These are phyloP conservation scores for Cladophialophora psammophila DNA, from an alignment of 2,329 filamentous ascomycete genomes.

Conservation along the genomic window DNA sequence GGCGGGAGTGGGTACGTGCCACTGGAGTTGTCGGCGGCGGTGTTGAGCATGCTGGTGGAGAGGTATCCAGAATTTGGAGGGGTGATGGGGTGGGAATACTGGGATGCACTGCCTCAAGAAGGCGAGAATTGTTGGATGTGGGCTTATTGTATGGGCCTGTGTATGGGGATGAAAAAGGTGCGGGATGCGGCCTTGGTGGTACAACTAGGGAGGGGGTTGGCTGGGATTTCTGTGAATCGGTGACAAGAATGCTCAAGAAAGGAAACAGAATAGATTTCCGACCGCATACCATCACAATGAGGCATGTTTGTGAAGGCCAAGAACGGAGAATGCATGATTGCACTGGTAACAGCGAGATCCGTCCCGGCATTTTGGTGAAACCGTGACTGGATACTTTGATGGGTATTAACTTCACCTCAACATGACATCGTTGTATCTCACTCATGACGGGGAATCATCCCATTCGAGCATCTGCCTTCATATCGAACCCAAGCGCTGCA, in stretches of 20 bases:
- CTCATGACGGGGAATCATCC: too few species aligned
- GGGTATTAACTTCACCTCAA: too few species aligned
- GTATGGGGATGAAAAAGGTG: constrained; percentile 53
- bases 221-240: constrained; percentile 27
- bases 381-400: too few species aligned
- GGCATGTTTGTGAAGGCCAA: too few species aligned
- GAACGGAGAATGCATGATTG: neutral
- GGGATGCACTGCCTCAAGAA: constrained; percentile 74
- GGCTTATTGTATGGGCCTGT: constrained; percentile 71
- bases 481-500: neutral
- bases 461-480: neutral
- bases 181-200: constrained; percentile 46
- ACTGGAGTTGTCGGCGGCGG: constrained; percentile 62
- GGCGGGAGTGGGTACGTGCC: constrained; percentile 70
- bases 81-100: constrained; percentile 96
- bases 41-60: constrained; percentile 64
- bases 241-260: neutral
- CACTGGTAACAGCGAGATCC: too few species aligned
- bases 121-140: constrained; percentile 74
- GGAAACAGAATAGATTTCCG: neutral
- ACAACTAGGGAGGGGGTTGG: constrained; percentile 44
- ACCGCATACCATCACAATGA: too few species aligned
- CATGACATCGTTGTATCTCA: too few species aligned
- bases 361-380: too few species aligned
- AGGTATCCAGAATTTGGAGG: constrained; percentile 78